Evolutionary conservation across 768 basidiomycete genomes (phyloP).

Genomic region (Polyporus arcularius): DNA sequence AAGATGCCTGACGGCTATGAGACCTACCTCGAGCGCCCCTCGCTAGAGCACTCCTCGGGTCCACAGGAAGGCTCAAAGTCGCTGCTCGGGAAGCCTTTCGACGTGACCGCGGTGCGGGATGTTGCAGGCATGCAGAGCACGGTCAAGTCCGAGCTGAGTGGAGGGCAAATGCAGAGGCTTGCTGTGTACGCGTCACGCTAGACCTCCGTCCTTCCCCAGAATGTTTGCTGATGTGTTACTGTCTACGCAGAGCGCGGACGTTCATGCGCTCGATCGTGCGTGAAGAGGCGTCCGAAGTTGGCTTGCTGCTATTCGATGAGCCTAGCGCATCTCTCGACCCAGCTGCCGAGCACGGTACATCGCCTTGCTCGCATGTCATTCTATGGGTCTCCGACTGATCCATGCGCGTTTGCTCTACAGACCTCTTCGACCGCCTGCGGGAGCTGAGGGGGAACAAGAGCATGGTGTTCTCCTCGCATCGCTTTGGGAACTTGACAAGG

Average conservation of each 20-base stretch:
- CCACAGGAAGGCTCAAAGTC: conserved; percentile 62
- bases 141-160: conserved; percentile 29
- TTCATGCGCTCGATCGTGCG: conserved; percentile 34
- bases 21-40: conserved; percentile 70
- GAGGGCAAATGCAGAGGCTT: conserved; percentile 26
- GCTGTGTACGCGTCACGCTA: conserved; percentile 12
- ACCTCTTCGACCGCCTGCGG: conserved; percentile 70
- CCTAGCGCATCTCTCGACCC: conserved; percentile 37
- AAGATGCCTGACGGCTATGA: conserved; percentile 65
- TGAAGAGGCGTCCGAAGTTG: conserved; percentile 27
- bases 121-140: conserved; percentile 44
- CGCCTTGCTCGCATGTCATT: background rate
- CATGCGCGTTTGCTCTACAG: conserved; percentile 23
- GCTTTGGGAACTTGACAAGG: conserved; percentile 69
- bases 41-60: conserved; percentile 61
- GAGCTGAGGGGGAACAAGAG: conserved; percentile 71
- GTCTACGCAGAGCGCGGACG: conserved; percentile 19
- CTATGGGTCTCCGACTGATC: background rate
- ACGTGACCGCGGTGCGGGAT: conserved; percentile 35
- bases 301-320: conserved; percentile 31
- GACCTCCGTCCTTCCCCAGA: too few relatives aligned
- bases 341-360: conserved; percentile 68
- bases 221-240: background rate
- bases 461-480: conserved; percentile 80
- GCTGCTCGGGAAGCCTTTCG: conserved; percentile 58